phyloP scores from a whole-genome alignment of 2,329 filamentous ascomycete species.

The Fusarium sarcochroum region DNA sequence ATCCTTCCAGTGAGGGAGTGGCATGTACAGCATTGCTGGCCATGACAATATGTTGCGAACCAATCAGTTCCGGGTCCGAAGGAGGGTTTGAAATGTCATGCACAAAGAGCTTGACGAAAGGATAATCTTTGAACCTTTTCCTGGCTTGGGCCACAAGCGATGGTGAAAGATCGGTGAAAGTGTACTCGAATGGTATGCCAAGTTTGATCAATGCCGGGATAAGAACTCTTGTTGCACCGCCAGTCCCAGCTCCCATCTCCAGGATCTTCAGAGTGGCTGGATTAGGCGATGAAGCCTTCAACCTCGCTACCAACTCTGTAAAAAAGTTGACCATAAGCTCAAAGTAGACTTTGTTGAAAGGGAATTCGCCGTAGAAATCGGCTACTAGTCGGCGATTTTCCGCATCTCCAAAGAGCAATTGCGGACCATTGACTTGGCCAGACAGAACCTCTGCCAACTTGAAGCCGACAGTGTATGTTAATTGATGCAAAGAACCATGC shows the following conservation, averaged over 20 bases:
- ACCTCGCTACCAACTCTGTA: no score
- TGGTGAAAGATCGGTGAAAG: conserved; percentile 7
- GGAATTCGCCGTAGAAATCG: not conserved
- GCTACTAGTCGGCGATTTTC: not conserved
- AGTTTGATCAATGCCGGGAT: not conserved
- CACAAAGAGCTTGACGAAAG: conserved; percentile 3
- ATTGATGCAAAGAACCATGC: not conserved
- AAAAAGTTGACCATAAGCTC: no score
- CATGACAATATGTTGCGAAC: conserved; percentile 10
- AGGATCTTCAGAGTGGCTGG: no score
- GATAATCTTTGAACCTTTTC: conserved; percentile 2
- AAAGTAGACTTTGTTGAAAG: not conserved
- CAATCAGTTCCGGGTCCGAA: no score
- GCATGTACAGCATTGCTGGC: conserved; percentile 19
- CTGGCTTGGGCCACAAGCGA: conserved; percentile 4
- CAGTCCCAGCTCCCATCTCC: not conserved
- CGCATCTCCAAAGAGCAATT: not conserved
- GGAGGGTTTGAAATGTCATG: not conserved
- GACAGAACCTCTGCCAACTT: not conserved
- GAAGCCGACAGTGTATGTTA: not conserved
- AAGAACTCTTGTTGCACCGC: conserved; percentile 3
- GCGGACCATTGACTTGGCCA: not conserved
- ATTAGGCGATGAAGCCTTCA: no score
- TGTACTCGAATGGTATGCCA: conserved; percentile 6
- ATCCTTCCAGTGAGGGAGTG: not conserved